Base-by-base conservation (phyloP, 495 filamentous ascomycete species). In the Lepidopterella palustris region DNA sequence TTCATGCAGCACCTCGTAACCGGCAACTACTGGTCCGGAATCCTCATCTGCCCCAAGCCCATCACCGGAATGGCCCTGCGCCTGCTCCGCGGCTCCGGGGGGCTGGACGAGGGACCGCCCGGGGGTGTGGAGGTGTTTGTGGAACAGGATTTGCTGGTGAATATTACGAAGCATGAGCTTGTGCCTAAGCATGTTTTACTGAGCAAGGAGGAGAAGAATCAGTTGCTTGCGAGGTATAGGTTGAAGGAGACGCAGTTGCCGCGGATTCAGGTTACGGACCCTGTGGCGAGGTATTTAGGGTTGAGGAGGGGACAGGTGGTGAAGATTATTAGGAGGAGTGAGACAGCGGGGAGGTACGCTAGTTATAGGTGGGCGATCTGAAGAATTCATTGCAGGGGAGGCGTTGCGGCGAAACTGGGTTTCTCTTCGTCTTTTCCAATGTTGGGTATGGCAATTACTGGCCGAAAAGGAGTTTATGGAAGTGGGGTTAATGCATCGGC, bases 201-300 rank as follows among this genome's bases (percentile, higher is more conserved):
- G 42, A 92, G 87, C 69, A 81, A 84, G 42, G 90, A 93, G 68
- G 95, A 98, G 80, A 96, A 96, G 80, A 78, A 72, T 55, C 80
- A 82, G 35, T 75, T 98, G 65, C 75, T 98, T 57, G 82, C 89
- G 74, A 79, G 93, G 53, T 98, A 98, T 75, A 81, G 93, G 52
- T 77, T 98, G 68, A 97, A 96, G 84, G 93, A 98, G 80, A 95
- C 87, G 31, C 93, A 98, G 76, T 75, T 98, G 68, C 93, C 93
- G 10, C 81, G 93, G 57, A 97, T 98, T 60, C 85, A 96, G 74
- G 78, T 85, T 53, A 87, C 85, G 47, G 93, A 98, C 76, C 93
- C 93, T 13, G 90, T 98, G 32, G 89, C 93, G 31, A 84, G 86
- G 70, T 98, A 97, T 74, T 74, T 96, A 52, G 93, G 95, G 20